phyloP scores from a whole-genome alignment of 2,329 filamentous ascomycete species.

The Trichophyton schoenleinii region DNA sequence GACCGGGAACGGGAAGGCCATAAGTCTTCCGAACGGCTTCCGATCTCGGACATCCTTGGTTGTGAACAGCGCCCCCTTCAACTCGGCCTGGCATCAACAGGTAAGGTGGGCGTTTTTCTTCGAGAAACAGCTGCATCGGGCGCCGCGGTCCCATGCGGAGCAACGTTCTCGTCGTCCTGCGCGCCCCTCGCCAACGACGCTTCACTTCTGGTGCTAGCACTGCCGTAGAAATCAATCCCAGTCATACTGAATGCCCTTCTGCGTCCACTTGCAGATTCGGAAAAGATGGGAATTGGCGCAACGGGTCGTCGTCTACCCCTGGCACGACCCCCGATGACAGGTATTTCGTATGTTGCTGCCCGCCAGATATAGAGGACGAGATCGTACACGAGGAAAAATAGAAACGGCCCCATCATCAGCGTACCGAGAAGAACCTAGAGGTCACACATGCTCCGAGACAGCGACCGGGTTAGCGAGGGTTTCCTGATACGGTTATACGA shows the following conservation, averaged over 20 bases:
- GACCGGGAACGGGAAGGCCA: background rate
- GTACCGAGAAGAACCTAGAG: slow-evolving; percentile 47
- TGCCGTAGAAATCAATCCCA: slow-evolving; percentile 13
- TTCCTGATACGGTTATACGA: background rate
- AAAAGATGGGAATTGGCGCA: slow-evolving; percentile 51
- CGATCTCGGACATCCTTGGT: background rate
- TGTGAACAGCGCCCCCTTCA: background rate
- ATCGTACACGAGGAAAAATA: slow-evolving; percentile 51
- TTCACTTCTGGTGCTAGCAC: slow-evolving; percentile 1
- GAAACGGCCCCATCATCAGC: slow-evolving; percentile 51
- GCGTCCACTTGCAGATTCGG: slow-evolving; percentile 41
- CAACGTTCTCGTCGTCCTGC: background rate
- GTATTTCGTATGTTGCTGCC: slow-evolving; percentile 45
- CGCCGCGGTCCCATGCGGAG: background rate
- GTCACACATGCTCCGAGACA: slow-evolving; percentile 4
- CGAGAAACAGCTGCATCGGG: background rate
- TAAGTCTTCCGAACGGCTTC: background rate
- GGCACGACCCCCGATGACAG: slow-evolving; percentile 48
- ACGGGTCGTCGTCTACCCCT: slow-evolving; percentile 47
- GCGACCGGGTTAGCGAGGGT: background rate
- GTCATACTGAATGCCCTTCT: slow-evolving; percentile 22
- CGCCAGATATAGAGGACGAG: slow-evolving; percentile 50
- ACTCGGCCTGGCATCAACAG: background rate
- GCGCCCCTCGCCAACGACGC: background rate
- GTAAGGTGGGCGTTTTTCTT: background rate